Base-by-base conservation (phyloP, 2,329 filamentous ascomycete species). In the Fusarium nisikadoi region DNA sequence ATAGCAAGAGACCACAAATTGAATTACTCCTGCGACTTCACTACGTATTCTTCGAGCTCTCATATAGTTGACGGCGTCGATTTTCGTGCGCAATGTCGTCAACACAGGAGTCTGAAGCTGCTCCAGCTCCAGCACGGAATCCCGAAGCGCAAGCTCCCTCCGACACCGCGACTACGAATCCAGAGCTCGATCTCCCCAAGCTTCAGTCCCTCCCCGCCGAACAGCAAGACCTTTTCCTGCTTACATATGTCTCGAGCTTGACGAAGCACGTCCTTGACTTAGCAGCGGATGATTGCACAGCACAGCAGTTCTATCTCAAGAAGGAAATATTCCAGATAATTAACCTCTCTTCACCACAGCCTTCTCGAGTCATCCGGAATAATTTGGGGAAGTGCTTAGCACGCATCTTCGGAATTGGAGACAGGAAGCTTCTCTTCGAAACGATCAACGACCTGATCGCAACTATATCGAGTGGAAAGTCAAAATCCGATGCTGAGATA, bases 251-350 rank as follows among this genome's bases (percentile, higher is more conserved):
- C 39, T 92, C 94, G 33, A 90, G 92, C 68, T 87, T 99, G 62
- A 92, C 91, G 70, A 92, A 92, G 75, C 93, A 98, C 86, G 93
- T 97, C 47, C 87, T 91, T 59, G 85, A 85, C 20, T 88, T 98
- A 50, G 89, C 90, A 58, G 86, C 90, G 69, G 94, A 97, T 75
- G 93, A 93, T 79, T 93, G 95, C 74, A 95, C 93, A 27, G 89
- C 93, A 17, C 93, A 98, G 83, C 96, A 99, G 82, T 91, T 94
- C 77, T 93, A 94, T 80, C 87, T 99, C 76, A 98, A 98, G 83
- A 95, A 93, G 81, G 94, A 98, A 86, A 88, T 98, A 74, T 93
- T 98, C 81, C 94, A 97, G 83, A 92, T 99, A 80, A 89, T 99
- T 80, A 94, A 92, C 77, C 89, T 99, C 42, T 88, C 94, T 43